A percentile compares a stretch with the other conserved stretches of the same genome.
These are phyloP conservation scores for Fusarium sp. DNA, from an alignment of 2,329 filamentous ascomycete genomes.

Conservation along the genomic window DNA sequence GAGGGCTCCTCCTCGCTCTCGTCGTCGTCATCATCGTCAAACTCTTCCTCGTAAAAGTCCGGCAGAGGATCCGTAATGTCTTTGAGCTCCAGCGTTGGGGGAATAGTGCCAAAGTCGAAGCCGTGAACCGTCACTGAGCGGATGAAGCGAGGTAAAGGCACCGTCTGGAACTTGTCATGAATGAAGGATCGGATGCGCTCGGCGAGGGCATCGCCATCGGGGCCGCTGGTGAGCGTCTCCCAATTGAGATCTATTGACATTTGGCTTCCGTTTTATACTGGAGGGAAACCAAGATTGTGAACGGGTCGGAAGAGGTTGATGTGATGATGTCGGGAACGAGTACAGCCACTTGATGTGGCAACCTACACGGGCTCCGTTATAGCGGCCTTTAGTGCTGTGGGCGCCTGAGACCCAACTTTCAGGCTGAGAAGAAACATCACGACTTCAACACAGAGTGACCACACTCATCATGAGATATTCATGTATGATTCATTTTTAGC, in stretches of 20 bases:
- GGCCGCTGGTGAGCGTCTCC: conserved; percentile 89
- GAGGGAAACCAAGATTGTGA: neutral
- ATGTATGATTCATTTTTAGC: neutral
- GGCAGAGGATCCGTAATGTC: conserved; percentile 95
- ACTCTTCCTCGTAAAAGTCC: conserved; percentile 92
- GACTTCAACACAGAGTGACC: neutral
- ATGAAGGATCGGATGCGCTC: conserved; percentile 92
- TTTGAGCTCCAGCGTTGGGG: conserved; percentile 90
- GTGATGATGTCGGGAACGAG: conserved; percentile 5
- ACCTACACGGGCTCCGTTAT: neutral
- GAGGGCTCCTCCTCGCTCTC: conserved; percentile 51
- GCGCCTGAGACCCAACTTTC: neutral
- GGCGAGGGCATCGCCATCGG: conserved; percentile 87
- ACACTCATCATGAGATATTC: neutral
- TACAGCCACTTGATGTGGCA: neutral
- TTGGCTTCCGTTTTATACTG: conserved; percentile 9
- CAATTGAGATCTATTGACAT: conserved; percentile 99
- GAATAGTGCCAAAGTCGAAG: conserved; percentile 89
- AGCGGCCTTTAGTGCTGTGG: conserved; percentile 22
- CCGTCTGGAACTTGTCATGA: conserved; percentile 93
- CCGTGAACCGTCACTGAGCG: conserved; percentile 94
- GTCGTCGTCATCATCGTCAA: conserved; percentile 62
- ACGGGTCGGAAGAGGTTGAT: conserved; percentile 17
- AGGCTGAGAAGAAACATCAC: neutral
- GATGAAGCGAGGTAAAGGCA: conserved; percentile 93